These are phyloP conservation scores for Dothidotthia symphoricarpi DNA, from an alignment of 2,329 filamentous ascomycete genomes.

Conservation along the genomic window DNA sequence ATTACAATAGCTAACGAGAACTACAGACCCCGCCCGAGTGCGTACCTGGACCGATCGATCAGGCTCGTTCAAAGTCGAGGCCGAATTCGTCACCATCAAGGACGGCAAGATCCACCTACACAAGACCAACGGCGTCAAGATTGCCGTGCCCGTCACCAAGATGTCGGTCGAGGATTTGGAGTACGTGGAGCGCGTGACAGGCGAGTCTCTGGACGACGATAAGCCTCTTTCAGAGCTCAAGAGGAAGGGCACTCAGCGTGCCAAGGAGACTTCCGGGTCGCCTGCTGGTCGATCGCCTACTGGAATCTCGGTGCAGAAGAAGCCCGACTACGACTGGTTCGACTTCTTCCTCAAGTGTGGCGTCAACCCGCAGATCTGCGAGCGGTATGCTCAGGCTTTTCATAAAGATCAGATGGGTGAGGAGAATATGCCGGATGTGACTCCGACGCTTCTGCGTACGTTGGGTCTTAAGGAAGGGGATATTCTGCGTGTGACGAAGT, in stretches of 20 bases:
- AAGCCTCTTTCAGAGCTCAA: slow-evolving; percentile 86
- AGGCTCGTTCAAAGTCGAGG: slow-evolving; percentile 95
- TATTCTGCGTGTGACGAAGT: slow-evolving; percentile 91
- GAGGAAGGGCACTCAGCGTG: slow-evolving; percentile 47
- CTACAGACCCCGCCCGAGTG: slow-evolving; percentile 68
- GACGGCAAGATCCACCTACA: slow-evolving; percentile 97
- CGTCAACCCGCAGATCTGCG: slow-evolving; percentile 87
- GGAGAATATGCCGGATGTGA: slow-evolving; percentile 85
- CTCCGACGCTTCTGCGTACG: slow-evolving; percentile 75
- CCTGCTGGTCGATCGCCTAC: slow-evolving; percentile 44
- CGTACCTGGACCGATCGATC: slow-evolving; percentile 94
- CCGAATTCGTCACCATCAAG: slow-evolving; percentile 89
- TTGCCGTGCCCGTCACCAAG: slow-evolving; percentile 90
- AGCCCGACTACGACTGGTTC: slow-evolving; percentile 94
- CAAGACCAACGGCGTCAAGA: slow-evolving; percentile 97
- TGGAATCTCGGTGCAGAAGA: slow-evolving; percentile 65
- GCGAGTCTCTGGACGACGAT: slow-evolving; percentile 83
- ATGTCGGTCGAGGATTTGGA: slow-evolving; percentile 96
- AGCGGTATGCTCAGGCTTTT: slow-evolving; percentile 90
- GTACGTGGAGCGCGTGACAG: slow-evolving; percentile 87
- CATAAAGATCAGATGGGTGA: slow-evolving; percentile 92
- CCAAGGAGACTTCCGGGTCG: slow-evolving; percentile 48
- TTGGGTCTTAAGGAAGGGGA: slow-evolving; percentile 95
- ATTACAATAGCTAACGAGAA: slow-evolving; percentile 11
- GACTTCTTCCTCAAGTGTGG: slow-evolving; percentile 95